Evolutionary conservation across 768 basidiomycete genomes (phyloP).

Genomic region (Cystobasidium tubakii): DNA sequence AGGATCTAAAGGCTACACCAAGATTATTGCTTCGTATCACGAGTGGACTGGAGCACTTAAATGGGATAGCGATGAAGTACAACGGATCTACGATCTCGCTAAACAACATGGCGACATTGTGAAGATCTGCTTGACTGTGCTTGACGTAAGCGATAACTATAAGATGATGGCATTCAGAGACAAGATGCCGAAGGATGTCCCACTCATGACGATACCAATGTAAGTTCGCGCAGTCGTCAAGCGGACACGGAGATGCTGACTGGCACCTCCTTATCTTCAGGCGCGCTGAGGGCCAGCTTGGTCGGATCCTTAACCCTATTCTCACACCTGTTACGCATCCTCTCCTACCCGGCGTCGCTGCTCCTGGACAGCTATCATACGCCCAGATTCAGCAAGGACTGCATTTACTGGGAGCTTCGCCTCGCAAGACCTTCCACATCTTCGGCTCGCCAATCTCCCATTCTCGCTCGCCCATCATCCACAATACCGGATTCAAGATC

Average conservation of each 20-base stretch:
- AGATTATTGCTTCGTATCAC: slow-evolving; percentile 89
- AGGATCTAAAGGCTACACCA: slow-evolving; percentile 62
- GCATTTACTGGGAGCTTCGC: slow-evolving; percentile 71
- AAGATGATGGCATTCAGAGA: slow-evolving; percentile 66
- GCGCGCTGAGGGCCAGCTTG: slow-evolving; percentile 68
- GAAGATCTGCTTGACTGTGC: slow-evolving; percentile 86
- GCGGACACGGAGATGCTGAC: slow-evolving; percentile 52
- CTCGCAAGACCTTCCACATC: slow-evolving; percentile 69
- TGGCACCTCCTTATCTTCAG: background rate
- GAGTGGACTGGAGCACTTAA: slow-evolving; percentile 80
- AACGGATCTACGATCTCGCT: slow-evolving; percentile 65
- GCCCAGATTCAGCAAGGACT: slow-evolving; percentile 76
- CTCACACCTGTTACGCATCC: slow-evolving; percentile 89
- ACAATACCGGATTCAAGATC: slow-evolving; percentile 75
- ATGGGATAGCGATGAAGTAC: slow-evolving; percentile 67
- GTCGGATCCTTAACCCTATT: slow-evolving; percentile 74
- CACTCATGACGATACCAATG: slow-evolving; percentile 92
- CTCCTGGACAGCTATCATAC: slow-evolving; percentile 88
- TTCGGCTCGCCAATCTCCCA: slow-evolving; percentile 82
- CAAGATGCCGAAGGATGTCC: slow-evolving; percentile 55
- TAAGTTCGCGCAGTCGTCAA: slow-evolving; percentile 47
- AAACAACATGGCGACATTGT: slow-evolving; percentile 72
- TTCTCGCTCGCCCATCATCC: slow-evolving; percentile 86
- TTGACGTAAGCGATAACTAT: slow-evolving; percentile 68
- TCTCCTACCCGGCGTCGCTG: slow-evolving; percentile 73